A percentile compares a stretch with the other conserved stretches of the same genome.
Evolutionary conservation across 176 grass and related monocot species (phyloP).

Genomic region (Puya raimondii): DNA sequence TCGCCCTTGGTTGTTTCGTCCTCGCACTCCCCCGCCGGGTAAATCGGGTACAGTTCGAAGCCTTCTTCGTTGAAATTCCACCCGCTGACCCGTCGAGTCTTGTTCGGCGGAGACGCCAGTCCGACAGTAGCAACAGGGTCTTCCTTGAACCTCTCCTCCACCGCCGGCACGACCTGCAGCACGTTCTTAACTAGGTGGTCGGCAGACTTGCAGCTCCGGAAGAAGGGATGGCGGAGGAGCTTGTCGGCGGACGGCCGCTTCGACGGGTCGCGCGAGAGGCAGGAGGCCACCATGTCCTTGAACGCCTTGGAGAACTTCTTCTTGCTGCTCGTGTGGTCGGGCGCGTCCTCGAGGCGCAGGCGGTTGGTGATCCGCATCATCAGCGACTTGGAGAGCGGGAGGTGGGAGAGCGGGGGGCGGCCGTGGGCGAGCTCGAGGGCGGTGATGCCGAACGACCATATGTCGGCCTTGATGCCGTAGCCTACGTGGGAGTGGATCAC

Average conservation of each 20-base stretch:
- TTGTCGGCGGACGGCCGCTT: conserved; percentile 74
- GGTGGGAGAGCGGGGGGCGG: conserved; percentile 68
- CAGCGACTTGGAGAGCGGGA: conserved; percentile 85
- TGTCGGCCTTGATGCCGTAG: conserved; percentile 90
- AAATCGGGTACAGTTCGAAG: conserved; percentile 35
- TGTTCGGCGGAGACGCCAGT: conserved; percentile 15
- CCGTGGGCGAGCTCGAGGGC: conserved; percentile 91
- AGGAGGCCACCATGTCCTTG: conserved; percentile 77
- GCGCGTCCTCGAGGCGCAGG: conserved; percentile 50
- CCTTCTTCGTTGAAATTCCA: conserved; percentile 77
- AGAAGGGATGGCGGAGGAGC: conserved; percentile 74
- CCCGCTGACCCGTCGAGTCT: conserved; percentile 56
- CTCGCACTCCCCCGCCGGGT: not conserved
- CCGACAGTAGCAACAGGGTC: not conserved
- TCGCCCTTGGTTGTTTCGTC: conserved; percentile 1
- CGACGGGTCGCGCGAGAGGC: conserved; percentile 65
- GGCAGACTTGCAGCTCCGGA: conserved; percentile 55
- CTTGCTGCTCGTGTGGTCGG: conserved; percentile 9
- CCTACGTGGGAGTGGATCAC: conserved; percentile 88
- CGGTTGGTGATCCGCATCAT: conserved; percentile 72
- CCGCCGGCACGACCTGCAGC: conserved; percentile 39
- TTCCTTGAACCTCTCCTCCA: conserved; percentile 50
- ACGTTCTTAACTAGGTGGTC: conserved; percentile 69
- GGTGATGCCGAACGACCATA: conserved; percentile 94
- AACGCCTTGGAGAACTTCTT: conserved; percentile 85